phyloP scores from a whole-genome alignment of 148 eudicot species.

The Fagopyrum esculentum region DNA sequence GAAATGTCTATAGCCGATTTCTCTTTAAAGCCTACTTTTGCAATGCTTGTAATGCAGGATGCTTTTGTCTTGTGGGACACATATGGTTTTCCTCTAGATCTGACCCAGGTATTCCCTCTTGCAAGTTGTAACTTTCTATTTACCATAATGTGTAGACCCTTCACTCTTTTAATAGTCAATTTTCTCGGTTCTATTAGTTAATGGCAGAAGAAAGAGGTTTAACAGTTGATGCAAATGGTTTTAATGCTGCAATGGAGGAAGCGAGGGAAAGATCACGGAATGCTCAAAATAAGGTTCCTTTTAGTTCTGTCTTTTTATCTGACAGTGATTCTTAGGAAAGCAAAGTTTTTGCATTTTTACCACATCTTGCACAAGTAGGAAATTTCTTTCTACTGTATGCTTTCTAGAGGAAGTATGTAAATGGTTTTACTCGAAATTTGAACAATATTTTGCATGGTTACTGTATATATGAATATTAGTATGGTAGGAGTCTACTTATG shows the following conservation, averaged over 20 bases:
- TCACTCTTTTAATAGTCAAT: background rate
- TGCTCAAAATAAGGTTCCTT: conserved; percentile 71
- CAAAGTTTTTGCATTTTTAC: background rate
- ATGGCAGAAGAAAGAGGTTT: conserved; percentile 96
- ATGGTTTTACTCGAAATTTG: background rate
- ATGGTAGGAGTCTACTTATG: background rate
- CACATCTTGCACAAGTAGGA: background rate
- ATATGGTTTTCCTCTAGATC: conserved; percentile 87
- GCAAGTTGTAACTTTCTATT: background rate
- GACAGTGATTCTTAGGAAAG: background rate
- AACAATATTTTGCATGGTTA: background rate
- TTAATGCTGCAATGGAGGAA: conserved; percentile 69
- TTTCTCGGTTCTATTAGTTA: conserved; percentile 33
- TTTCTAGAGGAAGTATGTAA: background rate
- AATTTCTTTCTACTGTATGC: background rate
- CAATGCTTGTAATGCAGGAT: conserved; percentile 52
- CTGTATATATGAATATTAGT: background rate
- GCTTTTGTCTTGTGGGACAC: conserved; percentile 97
- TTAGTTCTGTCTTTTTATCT: background rate
- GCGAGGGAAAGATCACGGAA: conserved; percentile 89
- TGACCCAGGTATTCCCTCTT: conserved; percentile 67
- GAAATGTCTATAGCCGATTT: background rate
- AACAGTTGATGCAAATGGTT: conserved; percentile 74
- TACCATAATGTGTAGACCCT: background rate
- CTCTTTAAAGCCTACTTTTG: background rate